Evolutionary conservation across 2,329 filamentous ascomycete species (phyloP).

Genomic region (Trichoderma cornu-damae): DNA sequence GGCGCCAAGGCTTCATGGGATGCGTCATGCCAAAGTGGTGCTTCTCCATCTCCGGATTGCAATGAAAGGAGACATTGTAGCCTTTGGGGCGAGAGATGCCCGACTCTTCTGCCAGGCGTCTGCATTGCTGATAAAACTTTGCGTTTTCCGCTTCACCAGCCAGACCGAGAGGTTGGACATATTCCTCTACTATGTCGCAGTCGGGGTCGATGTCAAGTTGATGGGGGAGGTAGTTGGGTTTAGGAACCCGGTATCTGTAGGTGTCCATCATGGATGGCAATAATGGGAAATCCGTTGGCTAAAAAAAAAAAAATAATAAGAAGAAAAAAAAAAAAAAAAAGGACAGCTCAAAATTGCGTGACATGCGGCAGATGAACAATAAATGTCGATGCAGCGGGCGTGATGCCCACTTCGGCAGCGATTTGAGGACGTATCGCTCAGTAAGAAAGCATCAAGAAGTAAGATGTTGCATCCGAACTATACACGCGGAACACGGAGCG

Average conservation of each 20-base stretch:
- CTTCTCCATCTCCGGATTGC: conserved; percentile 89
- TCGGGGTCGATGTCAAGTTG: conserved; percentile 48
- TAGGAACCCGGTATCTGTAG: conserved; percentile 51
- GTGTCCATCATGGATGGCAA: conserved; percentile 32
- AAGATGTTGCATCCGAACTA: neutral
- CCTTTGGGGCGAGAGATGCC: conserved; percentile 76
- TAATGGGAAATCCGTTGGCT: neutral
- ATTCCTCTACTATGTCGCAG: conserved; percentile 48
- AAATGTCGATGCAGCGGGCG: neutral
- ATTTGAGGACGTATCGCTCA: neutral
- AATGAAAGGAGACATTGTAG: conserved; percentile 91
- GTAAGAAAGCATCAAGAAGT: neutral
- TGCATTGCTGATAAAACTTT: conserved; percentile 53
- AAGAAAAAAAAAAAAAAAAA: neutral
- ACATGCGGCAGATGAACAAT: neutral
- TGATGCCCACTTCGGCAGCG: neutral
- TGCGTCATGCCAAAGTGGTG: conserved; percentile 97
- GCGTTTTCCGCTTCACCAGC: conserved; percentile 52
- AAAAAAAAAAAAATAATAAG: neutral
- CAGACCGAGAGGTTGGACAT: conserved; percentile 45
- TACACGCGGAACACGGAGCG: neutral
- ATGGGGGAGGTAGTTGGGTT: conserved; percentile 57
- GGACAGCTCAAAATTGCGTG: neutral
- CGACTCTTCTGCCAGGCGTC: conserved; percentile 53
- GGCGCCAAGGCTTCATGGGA: conserved; percentile 98